A percentile compares a stretch with the other conserved stretches of the same genome.
These are phyloP conservation scores for Luffa aegyptiaca DNA, from an alignment of 306 rosid species.

Conservation along the genomic window DNA sequence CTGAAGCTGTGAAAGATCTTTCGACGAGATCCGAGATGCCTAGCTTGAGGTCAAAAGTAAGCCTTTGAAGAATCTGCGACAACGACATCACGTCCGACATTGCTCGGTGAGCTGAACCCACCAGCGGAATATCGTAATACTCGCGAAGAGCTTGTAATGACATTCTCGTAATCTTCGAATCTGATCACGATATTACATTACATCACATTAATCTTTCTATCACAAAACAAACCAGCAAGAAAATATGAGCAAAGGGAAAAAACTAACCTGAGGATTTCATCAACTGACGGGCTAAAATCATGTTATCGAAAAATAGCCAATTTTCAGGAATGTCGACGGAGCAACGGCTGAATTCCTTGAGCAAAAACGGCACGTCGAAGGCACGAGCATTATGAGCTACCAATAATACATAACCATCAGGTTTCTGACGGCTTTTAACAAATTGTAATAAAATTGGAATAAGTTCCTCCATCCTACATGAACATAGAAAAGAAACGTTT, in stretches of 20 bases:
- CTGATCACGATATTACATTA: conserved; percentile 27
- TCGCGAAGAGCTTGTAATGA: conserved; percentile 47
- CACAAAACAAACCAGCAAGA: not conserved
- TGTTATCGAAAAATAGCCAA: conserved; percentile 59
- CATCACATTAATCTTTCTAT: not conserved
- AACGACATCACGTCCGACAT: conserved; percentile 59
- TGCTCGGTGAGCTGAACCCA: conserved; percentile 78
- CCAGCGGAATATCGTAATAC: conserved; percentile 30
- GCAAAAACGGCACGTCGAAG: conserved; percentile 86
- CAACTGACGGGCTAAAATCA: conserved; percentile 52
- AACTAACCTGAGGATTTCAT: conserved; percentile 51
- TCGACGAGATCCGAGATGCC: conserved; percentile 36
- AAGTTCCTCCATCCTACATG: conserved; percentile 68
- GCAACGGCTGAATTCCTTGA: conserved; percentile 50
- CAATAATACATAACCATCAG: conserved; percentile 51
- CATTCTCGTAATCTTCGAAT: conserved; percentile 21
- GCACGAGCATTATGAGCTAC: conserved; percentile 73
- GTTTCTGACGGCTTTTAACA: conserved; percentile 60
- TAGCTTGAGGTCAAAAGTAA: conserved; percentile 52
- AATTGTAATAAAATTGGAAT: conserved; percentile 57
- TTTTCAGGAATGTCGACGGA: conserved; percentile 46
- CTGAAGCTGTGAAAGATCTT: conserved; percentile 46
- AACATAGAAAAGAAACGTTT: not conserved
- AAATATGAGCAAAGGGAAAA: not conserved
- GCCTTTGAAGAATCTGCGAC: conserved; percentile 47